phyloP scores from a whole-genome alignment of 2,329 filamentous ascomycete genomes.

The Pseudogymnoascus sp. region DNA sequence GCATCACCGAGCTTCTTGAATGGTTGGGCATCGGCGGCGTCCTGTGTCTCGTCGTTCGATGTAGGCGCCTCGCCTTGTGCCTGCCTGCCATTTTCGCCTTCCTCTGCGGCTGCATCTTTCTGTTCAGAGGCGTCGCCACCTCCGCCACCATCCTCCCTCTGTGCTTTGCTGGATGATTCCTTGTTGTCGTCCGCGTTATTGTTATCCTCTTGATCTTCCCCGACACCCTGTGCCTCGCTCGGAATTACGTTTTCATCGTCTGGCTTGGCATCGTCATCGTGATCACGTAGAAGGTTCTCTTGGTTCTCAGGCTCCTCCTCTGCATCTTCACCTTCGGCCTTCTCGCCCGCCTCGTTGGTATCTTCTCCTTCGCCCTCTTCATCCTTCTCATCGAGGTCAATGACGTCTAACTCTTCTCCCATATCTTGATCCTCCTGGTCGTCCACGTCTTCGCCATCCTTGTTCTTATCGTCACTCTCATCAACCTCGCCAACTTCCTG shows the following conservation, averaged over 20 bases:
- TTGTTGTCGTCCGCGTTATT: conserved; percentile 55
- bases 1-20: conserved; percentile 94
- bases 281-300: conserved; percentile 31
- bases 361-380: conserved; percentile 30
- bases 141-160: conserved; percentile 57
- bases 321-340: conserved; percentile 38
- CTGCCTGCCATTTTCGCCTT: conserved; percentile 45
- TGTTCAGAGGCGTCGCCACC: conserved; percentile 57
- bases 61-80: conserved; percentile 34
- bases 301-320: conserved; percentile 45
- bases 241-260: conserved; percentile 54
- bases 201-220: conserved; percentile 53
- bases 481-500: conserved; percentile 27
- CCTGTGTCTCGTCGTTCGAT: conserved; percentile 30
- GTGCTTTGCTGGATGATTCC: conserved; percentile 49
- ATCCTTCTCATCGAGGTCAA: conserved; percentile 27
- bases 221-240: conserved; percentile 54
- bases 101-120: conserved; percentile 53
- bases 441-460: conserved; percentile 32
- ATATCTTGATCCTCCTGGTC: conserved; percentile 34
- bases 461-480: conserved; percentile 38
- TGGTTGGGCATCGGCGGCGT: conserved; percentile 49
- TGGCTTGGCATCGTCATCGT: conserved; percentile 41
- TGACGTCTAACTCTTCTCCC: conserved; percentile 28
- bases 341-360: conserved; percentile 44